These are phyloP conservation scores for Dendrobium chrysotoxum DNA, from an alignment of 106 monocot species.

Conservation along the genomic window DNA sequence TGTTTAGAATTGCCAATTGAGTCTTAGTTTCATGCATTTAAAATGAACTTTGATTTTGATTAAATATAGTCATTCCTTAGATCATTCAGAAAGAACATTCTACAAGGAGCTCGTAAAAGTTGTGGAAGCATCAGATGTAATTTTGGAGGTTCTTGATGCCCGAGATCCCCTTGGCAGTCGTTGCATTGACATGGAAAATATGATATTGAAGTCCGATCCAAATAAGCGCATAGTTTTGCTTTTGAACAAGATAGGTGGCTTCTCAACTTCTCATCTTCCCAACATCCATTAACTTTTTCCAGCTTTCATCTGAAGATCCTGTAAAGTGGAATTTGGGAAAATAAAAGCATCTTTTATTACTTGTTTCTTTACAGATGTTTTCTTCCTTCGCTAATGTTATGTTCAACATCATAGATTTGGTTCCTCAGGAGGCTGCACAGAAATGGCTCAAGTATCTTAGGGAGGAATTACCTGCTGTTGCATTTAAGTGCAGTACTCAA, in stretches of 20 bases:
- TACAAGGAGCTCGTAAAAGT: conserved; percentile 95
- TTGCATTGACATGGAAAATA: conserved; percentile 89
- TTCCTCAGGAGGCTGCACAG: conserved; percentile 80
- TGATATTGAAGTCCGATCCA: conserved; percentile 76
- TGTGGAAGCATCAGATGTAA: conserved; percentile 97
- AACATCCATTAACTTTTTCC: not conserved
- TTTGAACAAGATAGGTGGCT: conserved; percentile 95
- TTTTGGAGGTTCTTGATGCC: conserved; percentile 96
- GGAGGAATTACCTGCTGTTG: conserved; percentile 88
- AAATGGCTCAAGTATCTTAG: conserved; percentile 98
- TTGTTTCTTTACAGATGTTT: not conserved
- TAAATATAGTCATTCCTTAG: conserved; percentile 27
- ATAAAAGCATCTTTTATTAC: not conserved
- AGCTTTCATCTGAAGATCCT: not conserved
- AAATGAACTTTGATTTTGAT: not conserved
- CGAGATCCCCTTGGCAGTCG: conserved; percentile 95
- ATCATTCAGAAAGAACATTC: conserved; percentile 91
- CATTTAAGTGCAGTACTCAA: conserved; percentile 97
- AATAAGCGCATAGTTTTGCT: conserved; percentile 83
- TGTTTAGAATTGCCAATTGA: not conserved
- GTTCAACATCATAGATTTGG: conserved; percentile 50
- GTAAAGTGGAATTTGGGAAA: not conserved
- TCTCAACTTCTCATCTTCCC: not conserved
- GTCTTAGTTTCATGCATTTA: not conserved
- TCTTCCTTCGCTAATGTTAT: not conserved